phyloP scores from a whole-genome alignment of 345 rosid genomes.

The Psidium friedrichsthalianum region DNA sequence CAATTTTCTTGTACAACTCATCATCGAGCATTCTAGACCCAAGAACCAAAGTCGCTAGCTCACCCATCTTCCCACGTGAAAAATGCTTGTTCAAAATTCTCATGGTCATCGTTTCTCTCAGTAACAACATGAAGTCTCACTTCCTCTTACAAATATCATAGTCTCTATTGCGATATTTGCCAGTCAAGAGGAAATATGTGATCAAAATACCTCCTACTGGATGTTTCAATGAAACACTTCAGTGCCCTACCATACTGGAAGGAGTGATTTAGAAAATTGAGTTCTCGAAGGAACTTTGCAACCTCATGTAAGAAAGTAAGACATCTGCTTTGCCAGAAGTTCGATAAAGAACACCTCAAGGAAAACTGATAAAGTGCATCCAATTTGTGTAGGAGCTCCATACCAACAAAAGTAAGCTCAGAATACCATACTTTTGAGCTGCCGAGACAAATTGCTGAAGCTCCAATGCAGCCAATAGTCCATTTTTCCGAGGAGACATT shows the following conservation, averaged over 20 bases:
- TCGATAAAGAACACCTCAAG: slow-evolving; percentile 2
- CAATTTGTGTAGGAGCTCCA: slow-evolving; percentile 18
- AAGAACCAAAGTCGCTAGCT: slow-evolving; percentile 20
- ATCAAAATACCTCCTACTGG: slow-evolving; percentile 3
- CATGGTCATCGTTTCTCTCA: slow-evolving; percentile 6
- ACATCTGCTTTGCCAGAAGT: slow-evolving; percentile 7
- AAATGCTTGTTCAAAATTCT: neutral
- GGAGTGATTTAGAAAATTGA: neutral
- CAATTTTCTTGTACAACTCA: neutral
- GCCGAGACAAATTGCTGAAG: slow-evolving; percentile 14
- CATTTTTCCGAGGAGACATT: neutral
- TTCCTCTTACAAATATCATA: slow-evolving; percentile 22
- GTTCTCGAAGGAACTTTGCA: slow-evolving; percentile 13
- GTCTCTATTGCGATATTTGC: slow-evolving; percentile 16
- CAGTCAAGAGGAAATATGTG: slow-evolving; percentile 26
- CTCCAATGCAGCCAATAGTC: slow-evolving; percentile 7
- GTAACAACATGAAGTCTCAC: slow-evolving; percentile 1
- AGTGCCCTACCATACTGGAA: neutral
- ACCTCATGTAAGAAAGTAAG: slow-evolving; percentile 15
- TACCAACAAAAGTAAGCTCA: slow-evolving; percentile 24
- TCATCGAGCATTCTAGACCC: slow-evolving; percentile 13
- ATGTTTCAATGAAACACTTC: neutral
- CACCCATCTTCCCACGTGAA: slow-evolving; percentile 28
- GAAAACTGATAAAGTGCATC: slow-evolving; percentile 3
- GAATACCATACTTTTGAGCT: slow-evolving; percentile 25